A percentile compares a stretch with the other conserved stretches of the same genome.
Conservation (phyloP, 352 stramenopile species). For the Blastocystis sp. region DNA sequence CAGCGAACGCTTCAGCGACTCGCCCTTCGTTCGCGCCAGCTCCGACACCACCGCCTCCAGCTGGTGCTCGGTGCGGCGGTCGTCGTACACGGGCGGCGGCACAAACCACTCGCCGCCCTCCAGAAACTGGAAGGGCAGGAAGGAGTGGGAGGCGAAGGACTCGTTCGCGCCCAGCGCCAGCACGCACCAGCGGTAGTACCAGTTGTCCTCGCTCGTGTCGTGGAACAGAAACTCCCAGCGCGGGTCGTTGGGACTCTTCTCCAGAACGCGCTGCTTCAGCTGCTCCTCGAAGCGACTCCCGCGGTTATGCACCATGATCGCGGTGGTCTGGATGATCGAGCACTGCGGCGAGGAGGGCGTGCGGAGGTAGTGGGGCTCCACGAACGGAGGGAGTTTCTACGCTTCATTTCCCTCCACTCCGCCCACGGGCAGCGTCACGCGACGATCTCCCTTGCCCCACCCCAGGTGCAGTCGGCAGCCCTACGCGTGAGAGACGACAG, state of each 20-base stretch:
- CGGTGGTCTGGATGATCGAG: neutral
- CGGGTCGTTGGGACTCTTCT: too few species aligned
- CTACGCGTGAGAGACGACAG: neutral
- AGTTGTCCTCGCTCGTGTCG: neutral
- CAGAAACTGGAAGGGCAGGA: conserved; percentile 49
- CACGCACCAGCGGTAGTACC: conserved; percentile 70
- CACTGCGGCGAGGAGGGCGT: neutral
- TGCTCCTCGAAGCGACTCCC: conserved; percentile 15
- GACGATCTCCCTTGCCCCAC: neutral
- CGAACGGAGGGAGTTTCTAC: conserved; percentile 19
- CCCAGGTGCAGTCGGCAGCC: neutral
- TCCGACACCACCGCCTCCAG: neutral
- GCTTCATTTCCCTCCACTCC: neutral
- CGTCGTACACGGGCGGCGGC: conserved; percentile 54
- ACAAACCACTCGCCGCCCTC: neutral
- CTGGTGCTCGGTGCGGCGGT: neutral
- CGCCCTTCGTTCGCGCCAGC: neutral
- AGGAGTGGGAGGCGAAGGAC: conserved; percentile 15
- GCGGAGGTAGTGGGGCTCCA: neutral
- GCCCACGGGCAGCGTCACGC: neutral
- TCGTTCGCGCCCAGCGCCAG: conserved; percentile 47
- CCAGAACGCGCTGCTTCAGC: neutral
- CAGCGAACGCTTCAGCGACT: neutral
- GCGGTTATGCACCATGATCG: conserved; percentile 54
- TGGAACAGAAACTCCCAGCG: neutral